These are phyloP conservation scores for Pseudogymnoascus sp. DNA, from an alignment of 2,329 filamentous ascomycete species.

Conservation along the genomic window DNA sequence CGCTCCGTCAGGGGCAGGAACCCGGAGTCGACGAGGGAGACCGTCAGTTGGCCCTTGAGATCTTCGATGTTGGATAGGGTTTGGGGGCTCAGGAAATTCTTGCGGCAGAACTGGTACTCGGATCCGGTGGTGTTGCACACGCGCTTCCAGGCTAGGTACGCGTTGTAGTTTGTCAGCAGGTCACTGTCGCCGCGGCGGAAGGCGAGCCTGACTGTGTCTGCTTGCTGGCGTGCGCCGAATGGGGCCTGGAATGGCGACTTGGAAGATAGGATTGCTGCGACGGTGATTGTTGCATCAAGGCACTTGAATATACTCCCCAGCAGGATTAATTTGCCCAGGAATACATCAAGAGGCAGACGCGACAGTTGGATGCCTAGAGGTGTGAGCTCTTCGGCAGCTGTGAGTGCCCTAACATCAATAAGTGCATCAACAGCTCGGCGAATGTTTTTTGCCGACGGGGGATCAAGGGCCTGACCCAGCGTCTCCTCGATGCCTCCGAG, in stretches of 20 bases:
- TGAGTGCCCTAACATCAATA: conserved; percentile 86
- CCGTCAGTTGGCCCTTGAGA: conserved; percentile 82
- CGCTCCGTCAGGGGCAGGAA: conserved; percentile 67
- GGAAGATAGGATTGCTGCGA: conserved; percentile 86
- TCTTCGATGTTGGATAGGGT: conserved; percentile 90
- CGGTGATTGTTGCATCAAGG: conserved; percentile 82
- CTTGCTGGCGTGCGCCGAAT: conserved; percentile 74
- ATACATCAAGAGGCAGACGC: conserved; percentile 83
- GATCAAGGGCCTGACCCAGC: conserved; percentile 77
- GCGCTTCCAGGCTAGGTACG: conserved; percentile 81
- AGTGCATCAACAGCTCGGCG: conserved; percentile 86
- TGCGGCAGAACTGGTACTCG: conserved; percentile 86
- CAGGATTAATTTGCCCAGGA: conserved; percentile 86
- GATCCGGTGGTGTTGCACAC: conserved; percentile 63
- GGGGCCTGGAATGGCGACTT: conserved; percentile 90
- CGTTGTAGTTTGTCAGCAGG: conserved; percentile 86
- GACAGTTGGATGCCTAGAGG: conserved; percentile 80
- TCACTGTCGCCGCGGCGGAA: conserved; percentile 89
- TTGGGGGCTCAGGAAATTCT: conserved; percentile 87
- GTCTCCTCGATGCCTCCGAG: conserved; percentile 90
- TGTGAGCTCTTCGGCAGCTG: conserved; percentile 72
- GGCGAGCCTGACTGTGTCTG: conserved; percentile 66
- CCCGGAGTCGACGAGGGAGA: conserved; percentile 76
- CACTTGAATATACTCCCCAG: conserved; percentile 82
- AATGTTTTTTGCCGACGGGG: conserved; percentile 86